phyloP scores from a whole-genome alignment of 2,329 filamentous ascomycete species.

The Alternaria sp. region DNA sequence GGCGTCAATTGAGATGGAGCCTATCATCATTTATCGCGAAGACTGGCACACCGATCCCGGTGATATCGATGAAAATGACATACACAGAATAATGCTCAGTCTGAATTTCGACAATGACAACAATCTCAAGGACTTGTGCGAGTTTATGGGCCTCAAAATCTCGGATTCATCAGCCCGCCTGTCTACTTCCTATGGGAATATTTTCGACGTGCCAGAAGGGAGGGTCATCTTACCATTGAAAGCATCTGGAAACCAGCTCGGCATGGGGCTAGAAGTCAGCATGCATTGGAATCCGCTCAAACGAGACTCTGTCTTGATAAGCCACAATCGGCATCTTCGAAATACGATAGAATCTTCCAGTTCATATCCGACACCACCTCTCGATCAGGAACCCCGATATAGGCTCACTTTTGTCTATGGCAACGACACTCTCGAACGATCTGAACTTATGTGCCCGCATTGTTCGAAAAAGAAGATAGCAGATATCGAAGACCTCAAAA shows the following conservation, averaged over 20 bases:
- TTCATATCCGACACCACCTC: slow-evolving; percentile 18
- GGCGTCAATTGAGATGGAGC: slow-evolving; percentile 16
- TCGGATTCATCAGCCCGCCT: slow-evolving; percentile 23
- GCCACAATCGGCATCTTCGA: slow-evolving; percentile 37
- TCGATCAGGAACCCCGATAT: slow-evolving; percentile 23
- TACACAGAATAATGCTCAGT: slow-evolving; percentile 23
- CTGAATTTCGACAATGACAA: slow-evolving; percentile 30
- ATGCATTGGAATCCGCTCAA: slow-evolving; percentile 32
- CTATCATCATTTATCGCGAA: slow-evolving; percentile 32
- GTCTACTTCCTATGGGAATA: slow-evolving; percentile 36
- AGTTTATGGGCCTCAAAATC: slow-evolving; percentile 26
- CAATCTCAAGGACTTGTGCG: slow-evolving; percentile 39
- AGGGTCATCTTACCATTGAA: slow-evolving; percentile 21
- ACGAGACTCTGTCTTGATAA: slow-evolving; percentile 22
- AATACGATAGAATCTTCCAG: slow-evolving; percentile 1
- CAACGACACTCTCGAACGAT: slow-evolving; percentile 17
- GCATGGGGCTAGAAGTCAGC: slow-evolving; percentile 31
- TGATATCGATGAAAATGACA: neutral
- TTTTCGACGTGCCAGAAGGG: slow-evolving; percentile 36
- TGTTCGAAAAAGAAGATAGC: slow-evolving; percentile 20
- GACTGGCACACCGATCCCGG: slow-evolving; percentile 7
- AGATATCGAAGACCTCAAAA: slow-evolving; percentile 38
- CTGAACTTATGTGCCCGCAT: slow-evolving; percentile 29
- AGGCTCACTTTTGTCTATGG: slow-evolving; percentile 24
- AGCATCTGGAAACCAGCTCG: slow-evolving; percentile 21